Conservation (phyloP, 1,139 yeast species). For the Geotrichum candidum region DNA sequence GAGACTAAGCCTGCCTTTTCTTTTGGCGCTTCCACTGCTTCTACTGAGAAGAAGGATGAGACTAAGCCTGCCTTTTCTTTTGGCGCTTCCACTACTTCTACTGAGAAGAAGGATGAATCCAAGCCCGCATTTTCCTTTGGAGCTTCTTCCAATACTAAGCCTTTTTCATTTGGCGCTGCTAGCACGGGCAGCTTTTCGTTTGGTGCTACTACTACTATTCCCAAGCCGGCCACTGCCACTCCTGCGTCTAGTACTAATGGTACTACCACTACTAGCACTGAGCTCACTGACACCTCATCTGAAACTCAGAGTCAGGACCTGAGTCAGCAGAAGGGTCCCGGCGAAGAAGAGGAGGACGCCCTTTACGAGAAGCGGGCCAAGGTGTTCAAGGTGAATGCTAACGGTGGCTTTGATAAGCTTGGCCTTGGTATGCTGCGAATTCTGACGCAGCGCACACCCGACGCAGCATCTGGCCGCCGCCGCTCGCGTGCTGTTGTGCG, state of each 20-base stretch:
- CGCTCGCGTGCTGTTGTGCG: constrained; percentile 72
- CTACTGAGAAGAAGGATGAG: constrained; percentile 1
- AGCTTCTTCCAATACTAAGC: constrained; percentile 10
- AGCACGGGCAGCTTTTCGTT: neutral
- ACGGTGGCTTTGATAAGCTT: constrained; percentile 31
- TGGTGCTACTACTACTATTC: neutral
- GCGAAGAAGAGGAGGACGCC: constrained; percentile 77
- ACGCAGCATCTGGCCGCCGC: constrained; percentile 20
- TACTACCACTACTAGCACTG: constrained; percentile 19
- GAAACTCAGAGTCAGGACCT: constrained; percentile 25
- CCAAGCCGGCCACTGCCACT: constrained; percentile 8
- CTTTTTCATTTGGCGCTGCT: constrained; percentile 24
- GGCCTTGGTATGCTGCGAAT: constrained; percentile 84
- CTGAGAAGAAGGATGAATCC: constrained; percentile 12
- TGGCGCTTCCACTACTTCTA: constrained; percentile 23
- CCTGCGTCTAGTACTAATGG: constrained; percentile 11
- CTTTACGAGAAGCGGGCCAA: constrained; percentile 66
- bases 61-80: constrained; percentile 34
- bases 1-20: constrained; percentile 16
- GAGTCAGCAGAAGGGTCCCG: constrained; percentile 49
- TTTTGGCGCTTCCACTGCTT: constrained; percentile 25
- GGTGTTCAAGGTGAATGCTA: constrained; percentile 44
- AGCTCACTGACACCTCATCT: constrained; percentile 13
- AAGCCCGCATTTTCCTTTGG: constrained; percentile 20
- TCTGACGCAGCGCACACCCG: constrained; percentile 49